Evolutionary conservation across 257 asterid genomes (phyloP), one percentile per base, ranked within the genome.

Genomic region (Sherardia arvensis): DNA sequence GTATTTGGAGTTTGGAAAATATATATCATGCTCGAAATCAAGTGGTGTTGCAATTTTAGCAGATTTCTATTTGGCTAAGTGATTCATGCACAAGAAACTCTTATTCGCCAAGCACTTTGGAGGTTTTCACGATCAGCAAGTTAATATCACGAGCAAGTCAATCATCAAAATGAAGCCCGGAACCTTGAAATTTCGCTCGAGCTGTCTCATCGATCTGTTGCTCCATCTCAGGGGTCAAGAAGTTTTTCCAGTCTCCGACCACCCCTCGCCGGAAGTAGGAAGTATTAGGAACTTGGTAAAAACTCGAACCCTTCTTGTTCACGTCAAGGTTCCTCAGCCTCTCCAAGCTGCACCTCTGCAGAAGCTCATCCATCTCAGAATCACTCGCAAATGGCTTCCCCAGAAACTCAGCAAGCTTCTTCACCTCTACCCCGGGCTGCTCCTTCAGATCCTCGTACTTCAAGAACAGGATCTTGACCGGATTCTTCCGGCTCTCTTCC

Each of bases 291-390:
- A 78, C 73, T 7, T 64, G 69, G 27, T 66, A 38, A 8, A 73
- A 8, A 22, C 66, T 33, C 0, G 78, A 69, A 4, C 83, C 83
- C 7, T 28, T 72, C n/a, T 69, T 65, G 53, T 78, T 75, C 29
- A 78, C 83, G 4, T 75, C 83, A 76, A 78, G 67, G 51, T 69
- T 63, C 62, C 67, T 72, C 20, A 78, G 63, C 73, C 78, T 78
- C 62, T 68, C 76, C 29, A 78, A 51, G 47, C 83, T 78, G 23
- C 80, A 74, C 69, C 69, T 74, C 78, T 76, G 65, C 58, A 78
- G 15, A 25, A 78, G 64, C 12, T 69, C 65, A 7, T 59, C 73
- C 26, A 78, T 61, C 51, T 66, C 72, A 33, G 25, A 69, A 33
- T 78, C 80, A 18, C 25, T 47, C 5, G 3, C 40, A 18, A 75